These are phyloP conservation scores for Mycena venus DNA, from an alignment of 768 basidiomycete genomes.

Conservation along the genomic window DNA sequence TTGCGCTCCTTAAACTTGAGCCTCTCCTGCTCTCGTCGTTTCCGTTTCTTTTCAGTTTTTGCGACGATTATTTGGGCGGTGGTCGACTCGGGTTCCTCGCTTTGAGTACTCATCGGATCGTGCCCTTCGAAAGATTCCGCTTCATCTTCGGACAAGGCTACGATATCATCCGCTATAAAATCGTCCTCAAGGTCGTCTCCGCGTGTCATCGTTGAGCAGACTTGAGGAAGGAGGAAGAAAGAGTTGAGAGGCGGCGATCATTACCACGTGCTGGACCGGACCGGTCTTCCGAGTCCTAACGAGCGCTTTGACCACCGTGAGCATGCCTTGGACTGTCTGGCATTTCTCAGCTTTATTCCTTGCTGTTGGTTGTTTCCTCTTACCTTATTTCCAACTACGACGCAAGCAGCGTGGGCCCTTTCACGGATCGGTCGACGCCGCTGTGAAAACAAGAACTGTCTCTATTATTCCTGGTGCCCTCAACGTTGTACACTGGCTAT, in stretches of 20 bases:
- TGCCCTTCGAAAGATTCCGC: constrained; percentile 49
- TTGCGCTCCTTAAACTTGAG: constrained; percentile 78
- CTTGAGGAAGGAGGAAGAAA: constrained; percentile 8
- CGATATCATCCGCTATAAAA: constrained; percentile 77
- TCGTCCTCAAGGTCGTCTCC: constrained; percentile 91
- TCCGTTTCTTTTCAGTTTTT: constrained; percentile 71
- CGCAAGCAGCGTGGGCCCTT: background rate
- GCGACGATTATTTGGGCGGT: constrained; percentile 30
- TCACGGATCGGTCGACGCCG: background rate
- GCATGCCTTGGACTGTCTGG: background rate
- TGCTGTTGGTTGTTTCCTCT: background rate
- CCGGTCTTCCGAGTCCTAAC: background rate
- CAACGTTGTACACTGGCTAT: background rate
- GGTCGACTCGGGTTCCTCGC: constrained; percentile 39
- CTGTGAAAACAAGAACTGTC: background rate
- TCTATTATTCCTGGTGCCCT: constrained; percentile 13
- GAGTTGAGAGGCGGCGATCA: background rate
- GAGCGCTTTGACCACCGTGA: background rate
- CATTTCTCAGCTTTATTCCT: background rate
- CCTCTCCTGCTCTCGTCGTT: constrained; percentile 74
- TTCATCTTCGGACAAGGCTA: constrained; percentile 76
- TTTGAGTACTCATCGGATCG: constrained; percentile 37
- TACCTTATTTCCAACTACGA: background rate
- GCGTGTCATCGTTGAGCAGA: constrained; percentile 44
- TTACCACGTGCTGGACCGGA: background rate